A percentile compares a stretch with the other conserved stretches of the same genome.
These are phyloP conservation scores for Akanthomyces lecanii DNA, from an alignment of 2,329 filamentous ascomycete genomes.

Conservation along the genomic window DNA sequence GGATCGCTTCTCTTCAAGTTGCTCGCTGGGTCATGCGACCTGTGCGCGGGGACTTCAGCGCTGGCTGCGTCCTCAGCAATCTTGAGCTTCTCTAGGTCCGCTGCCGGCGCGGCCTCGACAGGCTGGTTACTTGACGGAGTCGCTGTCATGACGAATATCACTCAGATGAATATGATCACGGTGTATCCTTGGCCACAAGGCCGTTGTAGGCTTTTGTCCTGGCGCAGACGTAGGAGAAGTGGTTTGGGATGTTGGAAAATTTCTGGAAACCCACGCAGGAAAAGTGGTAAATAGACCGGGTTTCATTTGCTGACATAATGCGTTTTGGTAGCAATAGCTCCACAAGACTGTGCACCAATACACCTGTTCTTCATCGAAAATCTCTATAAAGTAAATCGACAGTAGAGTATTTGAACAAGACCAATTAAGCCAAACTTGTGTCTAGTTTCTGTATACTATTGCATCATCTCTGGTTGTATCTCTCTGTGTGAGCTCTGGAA, in stretches of 20 bases:
- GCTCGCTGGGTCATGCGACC: slow-evolving; percentile 65
- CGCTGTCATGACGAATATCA: slow-evolving; percentile 13
- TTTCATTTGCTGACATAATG: slow-evolving; percentile 10
- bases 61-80: slow-evolving; percentile 19
- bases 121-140: slow-evolving; percentile 22
- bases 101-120: slow-evolving; percentile 21
- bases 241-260: neutral
- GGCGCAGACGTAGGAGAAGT: neutral
- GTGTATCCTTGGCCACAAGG: neutral
- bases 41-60: slow-evolving; percentile 49
- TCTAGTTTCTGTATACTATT: neutral
- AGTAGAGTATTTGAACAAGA: no score
- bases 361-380: no score
- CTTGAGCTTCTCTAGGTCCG: slow-evolving; percentile 26
- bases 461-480: no score
- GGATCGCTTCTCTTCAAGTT: slow-evolving; percentile 87
- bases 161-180: neutral
- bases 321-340: neutral
- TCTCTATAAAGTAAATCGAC: no score
- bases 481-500: neutral
- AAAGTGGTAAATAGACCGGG: slow-evolving; percentile 1
- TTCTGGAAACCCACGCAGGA: neutral
- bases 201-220: neutral
- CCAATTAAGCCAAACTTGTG: neutral
- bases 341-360: neutral